phyloP scores from a whole-genome alignment of 345 rosid genomes.

The Hibiscus syriacus region DNA sequence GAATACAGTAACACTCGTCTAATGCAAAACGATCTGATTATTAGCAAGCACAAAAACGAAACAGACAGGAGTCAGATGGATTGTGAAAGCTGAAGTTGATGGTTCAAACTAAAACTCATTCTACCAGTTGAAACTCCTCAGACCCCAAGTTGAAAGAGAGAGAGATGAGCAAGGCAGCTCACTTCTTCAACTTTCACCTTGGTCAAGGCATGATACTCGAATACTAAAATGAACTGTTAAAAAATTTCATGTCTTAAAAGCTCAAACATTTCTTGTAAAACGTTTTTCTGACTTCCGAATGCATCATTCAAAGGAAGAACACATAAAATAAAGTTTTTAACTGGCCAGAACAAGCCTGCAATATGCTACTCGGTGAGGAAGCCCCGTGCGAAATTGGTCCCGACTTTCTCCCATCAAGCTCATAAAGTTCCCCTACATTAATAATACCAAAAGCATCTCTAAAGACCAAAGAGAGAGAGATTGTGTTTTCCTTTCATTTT shows the following conservation, averaged over 20 bases:
- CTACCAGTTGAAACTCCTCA: neutral
- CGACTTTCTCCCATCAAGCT: constrained; percentile 88
- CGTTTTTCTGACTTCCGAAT: neutral
- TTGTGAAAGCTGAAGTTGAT: neutral
- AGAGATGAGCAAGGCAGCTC: neutral
- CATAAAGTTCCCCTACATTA: constrained; percentile 64
- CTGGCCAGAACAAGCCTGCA: constrained; percentile 43
- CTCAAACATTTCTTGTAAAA: neutral
- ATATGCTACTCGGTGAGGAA: constrained; percentile 56
- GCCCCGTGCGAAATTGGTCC: constrained; percentile 72
- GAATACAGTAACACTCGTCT: neutral
- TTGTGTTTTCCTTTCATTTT: neutral
- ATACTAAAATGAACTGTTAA: too few relatives aligned
- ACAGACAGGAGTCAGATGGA: neutral
- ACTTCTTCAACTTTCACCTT: too few relatives aligned
- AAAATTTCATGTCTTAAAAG: neutral
- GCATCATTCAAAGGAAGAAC: neutral
- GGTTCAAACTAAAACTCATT: neutral
- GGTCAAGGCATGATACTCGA: too few relatives aligned
- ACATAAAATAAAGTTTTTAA: neutral
- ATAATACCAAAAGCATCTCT: neutral
- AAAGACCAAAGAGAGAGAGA: neutral
- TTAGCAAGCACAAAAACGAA: neutral
- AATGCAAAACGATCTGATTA: neutral
- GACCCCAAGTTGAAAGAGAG: neutral